phyloP scores from a whole-genome alignment of 2,329 filamentous ascomycete species.

The Botryotinia convoluta region DNA sequence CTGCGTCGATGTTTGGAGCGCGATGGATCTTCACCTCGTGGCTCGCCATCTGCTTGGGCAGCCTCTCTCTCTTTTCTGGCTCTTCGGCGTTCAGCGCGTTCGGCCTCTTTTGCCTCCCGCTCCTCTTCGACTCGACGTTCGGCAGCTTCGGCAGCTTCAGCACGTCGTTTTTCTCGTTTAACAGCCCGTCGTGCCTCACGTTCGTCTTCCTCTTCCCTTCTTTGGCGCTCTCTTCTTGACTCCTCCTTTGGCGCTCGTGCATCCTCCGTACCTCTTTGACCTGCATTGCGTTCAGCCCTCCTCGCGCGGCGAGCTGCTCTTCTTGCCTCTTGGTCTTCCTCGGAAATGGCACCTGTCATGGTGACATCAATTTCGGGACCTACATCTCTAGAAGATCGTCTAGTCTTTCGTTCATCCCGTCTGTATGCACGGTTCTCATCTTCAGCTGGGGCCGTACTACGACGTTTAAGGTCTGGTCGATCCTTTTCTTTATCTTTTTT shows the following conservation, averaged over 20 bases:
- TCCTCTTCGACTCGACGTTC: slow-evolving; percentile 31
- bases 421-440: slow-evolving; percentile 44
- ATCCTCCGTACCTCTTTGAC: slow-evolving; percentile 51
- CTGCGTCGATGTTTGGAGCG: slow-evolving; percentile 50
- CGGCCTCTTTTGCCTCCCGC: not conserved
- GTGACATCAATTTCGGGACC: slow-evolving; percentile 47
- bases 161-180: slow-evolving; percentile 48
- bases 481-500: slow-evolving; percentile 36
- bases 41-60: slow-evolving; percentile 46
- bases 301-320: slow-evolving; percentile 60
- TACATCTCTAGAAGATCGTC: slow-evolving; percentile 41
- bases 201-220: slow-evolving; percentile 57
- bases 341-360: slow-evolving; percentile 47
- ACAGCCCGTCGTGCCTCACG: slow-evolving; percentile 58
- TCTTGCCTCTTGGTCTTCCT: slow-evolving; percentile 59
- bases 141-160: slow-evolving; percentile 48
- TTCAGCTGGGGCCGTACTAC: slow-evolving; percentile 51
- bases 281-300: slow-evolving; percentile 51
- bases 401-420: slow-evolving; percentile 41
- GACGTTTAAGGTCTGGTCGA: slow-evolving; percentile 48
- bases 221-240: slow-evolving; percentile 53
- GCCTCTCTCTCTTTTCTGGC: slow-evolving; percentile 44
- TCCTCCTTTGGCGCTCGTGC: slow-evolving; percentile 57
- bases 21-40: slow-evolving; percentile 41
- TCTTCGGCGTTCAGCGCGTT: slow-evolving; percentile 47